Percentiles rank a stretch among this genome's conserved stretches.
phyloP scores from a whole-genome alignment of 768 basidiomycete species.

The Mycena capillaripes region DNA sequence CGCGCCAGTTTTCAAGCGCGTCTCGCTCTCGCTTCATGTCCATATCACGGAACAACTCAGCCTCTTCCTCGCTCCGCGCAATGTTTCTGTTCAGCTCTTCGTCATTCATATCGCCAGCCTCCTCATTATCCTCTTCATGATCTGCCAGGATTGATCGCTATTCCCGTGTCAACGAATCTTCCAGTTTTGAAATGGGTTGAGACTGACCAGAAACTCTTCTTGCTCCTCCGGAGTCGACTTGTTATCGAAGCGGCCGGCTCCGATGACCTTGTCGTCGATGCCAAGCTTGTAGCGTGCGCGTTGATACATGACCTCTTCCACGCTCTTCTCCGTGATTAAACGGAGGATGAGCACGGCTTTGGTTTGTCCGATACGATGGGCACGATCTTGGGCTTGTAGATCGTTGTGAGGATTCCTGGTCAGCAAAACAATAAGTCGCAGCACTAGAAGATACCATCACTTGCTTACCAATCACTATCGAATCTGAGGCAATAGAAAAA shows the following conservation, averaged over 20 bases:
- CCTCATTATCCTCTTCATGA: slow-evolving; percentile 91
- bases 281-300: slow-evolving; percentile 96
- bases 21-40: slow-evolving; percentile 85
- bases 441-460: background rate
- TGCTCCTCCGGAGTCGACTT: slow-evolving; percentile 98
- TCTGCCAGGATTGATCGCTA: slow-evolving; percentile 92
- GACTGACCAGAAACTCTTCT: slow-evolving; percentile 89
- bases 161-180: slow-evolving; percentile 22
- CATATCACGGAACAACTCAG: slow-evolving; percentile 81
- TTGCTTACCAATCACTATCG: slow-evolving; percentile 77
- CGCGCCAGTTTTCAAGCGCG: slow-evolving; percentile 74
- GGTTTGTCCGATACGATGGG: slow-evolving; percentile 99
- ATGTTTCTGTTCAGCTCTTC: slow-evolving; percentile 96
- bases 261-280: slow-evolving; percentile 99
- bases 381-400: slow-evolving; percentile 99
- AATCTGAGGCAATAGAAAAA: slow-evolving; percentile 61
- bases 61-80: slow-evolving; percentile 87
- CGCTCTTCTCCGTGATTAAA: slow-evolving; percentile 97
- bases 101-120: slow-evolving; percentile 94
- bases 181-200: background rate
- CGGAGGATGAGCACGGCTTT: slow-evolving; percentile 97
- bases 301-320: slow-evolving; percentile 98
- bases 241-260: slow-evolving; percentile 99
- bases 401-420: slow-evolving; percentile 97
- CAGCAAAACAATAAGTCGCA: slow-evolving; percentile 34